Evolutionary conservation across 2,329 filamentous ascomycete genomes (phyloP), one percentile per base, ranked within the genome.

Genomic region (Nigrospora sphaerica): DNA sequence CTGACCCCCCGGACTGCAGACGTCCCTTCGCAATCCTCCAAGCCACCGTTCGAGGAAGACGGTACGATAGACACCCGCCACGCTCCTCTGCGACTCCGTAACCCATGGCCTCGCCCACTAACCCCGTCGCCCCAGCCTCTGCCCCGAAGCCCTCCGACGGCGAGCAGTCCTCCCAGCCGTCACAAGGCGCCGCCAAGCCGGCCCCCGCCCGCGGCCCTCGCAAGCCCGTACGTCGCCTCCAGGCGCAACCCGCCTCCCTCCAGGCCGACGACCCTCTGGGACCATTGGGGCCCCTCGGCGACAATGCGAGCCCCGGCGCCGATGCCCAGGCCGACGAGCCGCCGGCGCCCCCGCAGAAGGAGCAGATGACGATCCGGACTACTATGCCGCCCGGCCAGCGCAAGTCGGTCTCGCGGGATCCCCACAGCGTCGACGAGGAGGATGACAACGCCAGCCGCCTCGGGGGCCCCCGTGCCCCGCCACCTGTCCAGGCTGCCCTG

Each of bases 201-300:
- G 45, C 60, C 12, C 41, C 54, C 6, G 42, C 49, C 12, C 57
- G 60, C 42, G 54, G 49, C 45, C 34, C 60, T 39, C 53, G 61
- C 49, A 59, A 58, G 28, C 61, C 61, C 12, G 58, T 64, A 47
- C 80, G 82, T 53, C 79, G 82, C 51, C 72, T 89, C 59, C 83
- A 84, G 55, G 83, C 84, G 49, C 86, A 91, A 62, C 80, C 85
- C 31, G 90, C 87, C 40, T 84, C 82, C 45, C 83, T 92, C 50
- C 83, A 92, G 67, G 85, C 84, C 50, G 80, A 84, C 38, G 86
- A 90, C 61, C 85, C 86, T 46, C 77, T 91, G 39, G 88, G 88
- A 1, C 88, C 88, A 18, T 72, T 95, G 44, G 88, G 88, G 48
- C 84, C 83, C 45, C 66, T 84, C 28, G 78, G 79, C 44, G 75